Percentiles rank a stretch among this genome's conserved stretches.
phyloP scores from a whole-genome alignment of 2,329 filamentous ascomycete genomes.

The Microdochium bolleyi region DNA sequence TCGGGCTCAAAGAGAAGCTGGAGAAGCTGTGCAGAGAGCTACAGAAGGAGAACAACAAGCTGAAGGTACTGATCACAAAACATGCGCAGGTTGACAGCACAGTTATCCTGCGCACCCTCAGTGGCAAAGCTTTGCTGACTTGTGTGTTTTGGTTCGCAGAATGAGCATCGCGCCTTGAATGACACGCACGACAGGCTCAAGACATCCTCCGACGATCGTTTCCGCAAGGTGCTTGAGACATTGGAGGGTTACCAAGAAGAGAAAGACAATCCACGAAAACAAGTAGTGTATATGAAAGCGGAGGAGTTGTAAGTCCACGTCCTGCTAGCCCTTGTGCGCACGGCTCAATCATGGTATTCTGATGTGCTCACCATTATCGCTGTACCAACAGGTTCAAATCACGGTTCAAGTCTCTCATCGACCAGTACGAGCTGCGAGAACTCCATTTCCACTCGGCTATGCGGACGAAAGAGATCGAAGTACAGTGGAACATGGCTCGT shows the following conservation, averaged over 20 bases:
- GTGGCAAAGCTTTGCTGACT: constrained; percentile 1
- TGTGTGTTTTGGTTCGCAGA: constrained; percentile 34
- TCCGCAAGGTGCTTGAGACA: constrained; percentile 71
- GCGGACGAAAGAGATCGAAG: constrained; percentile 90
- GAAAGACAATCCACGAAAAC: constrained; percentile 74
- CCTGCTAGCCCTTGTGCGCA: not conserved
- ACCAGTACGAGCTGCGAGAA: constrained; percentile 94
- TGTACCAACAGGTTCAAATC: constrained; percentile 63
- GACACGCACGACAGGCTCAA: constrained; percentile 79
- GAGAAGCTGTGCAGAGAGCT: constrained; percentile 94
- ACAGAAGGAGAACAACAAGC: constrained; percentile 94
- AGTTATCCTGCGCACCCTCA: not conserved
- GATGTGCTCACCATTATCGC: constrained; percentile 6
- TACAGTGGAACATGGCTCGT: constrained; percentile 82
- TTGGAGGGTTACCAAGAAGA: constrained; percentile 84
- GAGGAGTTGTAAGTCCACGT: constrained; percentile 70
- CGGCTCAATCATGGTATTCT: no score
- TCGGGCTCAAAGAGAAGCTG: constrained; percentile 87
- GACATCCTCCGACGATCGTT: constrained; percentile 75
- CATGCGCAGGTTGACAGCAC: constrained; percentile 1
- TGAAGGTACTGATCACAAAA: constrained; percentile 60
- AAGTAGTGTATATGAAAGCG: constrained; percentile 75
- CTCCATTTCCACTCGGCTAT: constrained; percentile 88
- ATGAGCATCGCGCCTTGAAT: constrained; percentile 88
- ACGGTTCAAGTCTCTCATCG: constrained; percentile 88